Base-by-base conservation (phyloP, 495 filamentous ascomycete genomes). In the Thermothielavioides terrestris region DNA sequence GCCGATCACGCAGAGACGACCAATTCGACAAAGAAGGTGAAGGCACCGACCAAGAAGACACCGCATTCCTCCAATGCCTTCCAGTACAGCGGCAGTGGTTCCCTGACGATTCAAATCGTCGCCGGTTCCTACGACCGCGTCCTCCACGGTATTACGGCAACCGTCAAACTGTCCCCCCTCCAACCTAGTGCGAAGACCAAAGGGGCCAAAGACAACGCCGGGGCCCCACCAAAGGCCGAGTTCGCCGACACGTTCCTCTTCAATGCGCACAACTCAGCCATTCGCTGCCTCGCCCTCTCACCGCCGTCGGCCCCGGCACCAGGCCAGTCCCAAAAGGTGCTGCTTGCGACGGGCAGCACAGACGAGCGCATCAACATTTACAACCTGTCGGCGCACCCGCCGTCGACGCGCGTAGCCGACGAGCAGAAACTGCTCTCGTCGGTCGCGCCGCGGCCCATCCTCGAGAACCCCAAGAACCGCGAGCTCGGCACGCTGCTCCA, bases 231-330 rank as follows among this genome's bases (percentile, higher is more conserved):
- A 49, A 45, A 70, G 10, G 75, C 83, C 56, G 68, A 83, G 59
- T 97, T 96, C 63, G 76, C 86, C 51, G 92, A 99, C 67, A 90
- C 85, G 6, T 99, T 99, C 70, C 79, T 99, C 46, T 95, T 99
- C 76, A 84, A 87, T 65, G 89, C 94, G 21, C 92, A 99, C 71
- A 74, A 79, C 40, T 90, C 89, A 22, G 79, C 94, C 26, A 89
- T 99, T 65, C 84, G 89, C 58, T 91, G 87, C 60, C 76, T 99
- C 22, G 88, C 90, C 14, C 67, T 98, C 54, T 95, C 89, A 0
- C 88, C 90, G 1, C 74, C 84, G 3, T 82, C 88, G 14, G 77
- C 76, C 10, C 70, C 76, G 4, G 68, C 76, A 31, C 71, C 78
- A 0, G 70, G 72, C 38, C 70, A 75, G 54, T 57, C 68, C 6